Conservation (phyloP, 73 alveolate genomes). For the Paramecium tetraurelia region DNA sequence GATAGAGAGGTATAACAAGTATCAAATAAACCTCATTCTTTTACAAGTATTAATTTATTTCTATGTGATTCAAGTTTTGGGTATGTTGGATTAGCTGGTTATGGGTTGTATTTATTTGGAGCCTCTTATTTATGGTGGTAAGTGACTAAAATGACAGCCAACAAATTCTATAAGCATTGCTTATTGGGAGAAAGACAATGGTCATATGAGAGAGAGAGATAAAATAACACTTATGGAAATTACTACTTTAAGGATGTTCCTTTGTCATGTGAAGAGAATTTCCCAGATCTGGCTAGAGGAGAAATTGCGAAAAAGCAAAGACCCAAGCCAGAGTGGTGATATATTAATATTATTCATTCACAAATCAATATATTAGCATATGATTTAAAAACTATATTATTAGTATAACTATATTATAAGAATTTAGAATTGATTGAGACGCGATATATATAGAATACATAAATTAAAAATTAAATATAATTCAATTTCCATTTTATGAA, state of each 20-base stretch:
- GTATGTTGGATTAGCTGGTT: neutral
- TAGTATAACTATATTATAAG: neutral
- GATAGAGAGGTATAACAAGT: constrained; percentile 57
- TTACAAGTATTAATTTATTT: constrained; percentile 27
- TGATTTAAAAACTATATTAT: neutral
- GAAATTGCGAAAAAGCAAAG: constrained; percentile 62
- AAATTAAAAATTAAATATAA: neutral
- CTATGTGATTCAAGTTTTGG: neutral
- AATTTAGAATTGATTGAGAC: neutral
- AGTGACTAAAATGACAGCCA: constrained; percentile 50
- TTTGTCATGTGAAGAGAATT: constrained; percentile 62
- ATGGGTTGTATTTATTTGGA: neutral
- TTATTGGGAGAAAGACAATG: constrained; percentile 63
- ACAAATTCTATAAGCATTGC: constrained; percentile 49
- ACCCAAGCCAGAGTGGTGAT: constrained; percentile 37
- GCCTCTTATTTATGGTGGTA: constrained; percentile 61
- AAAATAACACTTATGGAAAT: constrained; percentile 48
- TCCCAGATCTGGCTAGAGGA: constrained; percentile 62
- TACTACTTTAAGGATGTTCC: constrained; percentile 64
- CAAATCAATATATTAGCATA: neutral
- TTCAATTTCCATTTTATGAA: constrained; percentile 15
- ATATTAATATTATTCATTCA: neutral
- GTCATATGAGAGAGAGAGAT: constrained; percentile 57
- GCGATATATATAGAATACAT: neutral
- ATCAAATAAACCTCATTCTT: constrained; percentile 50